Base-by-base conservation (phyloP, 2,329 filamentous ascomycete species). In the Parastagonospora avenae region DNA sequence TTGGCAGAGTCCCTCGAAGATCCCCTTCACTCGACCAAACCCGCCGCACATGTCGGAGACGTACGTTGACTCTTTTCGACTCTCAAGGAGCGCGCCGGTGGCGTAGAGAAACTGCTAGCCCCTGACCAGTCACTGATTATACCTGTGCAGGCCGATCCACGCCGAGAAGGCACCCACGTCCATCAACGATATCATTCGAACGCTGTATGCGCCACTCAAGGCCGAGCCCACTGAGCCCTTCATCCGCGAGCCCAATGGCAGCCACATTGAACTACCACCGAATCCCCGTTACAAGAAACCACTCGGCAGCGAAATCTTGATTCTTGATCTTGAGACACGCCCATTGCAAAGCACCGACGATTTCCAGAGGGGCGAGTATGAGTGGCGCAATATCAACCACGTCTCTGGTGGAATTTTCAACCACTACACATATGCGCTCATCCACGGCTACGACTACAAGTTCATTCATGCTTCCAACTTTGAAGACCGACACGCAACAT, bases 391-490 rank as follows among this genome's bases (percentile, higher is more conserved):
- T 52, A 60, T 74, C 48, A 64, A 71, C 42, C 68, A 72, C 54
- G 69, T 73, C 16, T 68, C 67, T 10, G 68, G 64, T 28, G 71
- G 71, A 14, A 61, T 74, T 31, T 70, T 74, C 60, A 71, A 70
- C 55, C 72, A 74, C 62, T 73, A 74, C 56, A 62, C 66, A 7
- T 74, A 73, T 48, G 74, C 75, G 9, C 64, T 70, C 48, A 76
- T 80, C 33, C 79, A 81, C 55, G 77, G 78, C 6, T 80, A 80
- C 55, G 76, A 79, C 49, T 81, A 80, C 64, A 79, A 79, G 33
- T 74, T 79, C 47, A 70, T 80, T 16, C 74, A 72, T 35, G 76
- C 76, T 2, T 59, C 64, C 38, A 67, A 73, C 9, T 76, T 76
- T 38, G 52, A 71, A 28, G 74, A 76, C 50, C 74, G 76, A 37